phyloP scores from a whole-genome alignment of 140 eudicot genomes.

The Cichorium intybus region DNA sequence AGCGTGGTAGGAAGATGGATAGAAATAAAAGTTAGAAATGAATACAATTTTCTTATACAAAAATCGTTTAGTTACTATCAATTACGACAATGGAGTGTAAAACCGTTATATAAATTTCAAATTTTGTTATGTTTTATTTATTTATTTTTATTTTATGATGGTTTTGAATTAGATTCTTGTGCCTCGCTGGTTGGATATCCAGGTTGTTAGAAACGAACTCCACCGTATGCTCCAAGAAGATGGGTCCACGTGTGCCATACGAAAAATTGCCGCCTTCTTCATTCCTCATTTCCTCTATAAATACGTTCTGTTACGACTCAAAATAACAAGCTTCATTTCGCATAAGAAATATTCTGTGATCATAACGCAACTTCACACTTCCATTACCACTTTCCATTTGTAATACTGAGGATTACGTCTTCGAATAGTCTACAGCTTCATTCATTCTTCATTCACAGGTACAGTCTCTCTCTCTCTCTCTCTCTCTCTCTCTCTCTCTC shows the following conservation, averaged over 20 bases:
- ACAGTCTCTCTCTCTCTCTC: not conserved
- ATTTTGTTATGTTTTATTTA: too few relatives aligned
- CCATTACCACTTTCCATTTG: not conserved
- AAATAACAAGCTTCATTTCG: not conserved
- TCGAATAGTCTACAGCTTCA: conserved; percentile 7
- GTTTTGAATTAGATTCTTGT: too few relatives aligned
- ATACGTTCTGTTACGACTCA: conserved; percentile 2
- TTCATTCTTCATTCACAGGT: not conserved
- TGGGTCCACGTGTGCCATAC: conserved; percentile 9
- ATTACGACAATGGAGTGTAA: too few relatives aligned
- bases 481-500: not conserved
- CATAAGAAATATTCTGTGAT: not conserved
- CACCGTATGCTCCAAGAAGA: not conserved
- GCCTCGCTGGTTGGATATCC: not conserved
- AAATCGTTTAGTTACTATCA: too few relatives aligned
- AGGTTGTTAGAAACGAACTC: not conserved
- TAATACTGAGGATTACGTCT: not conserved
- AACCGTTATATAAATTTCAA: too few relatives aligned
- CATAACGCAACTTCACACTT: not conserved
- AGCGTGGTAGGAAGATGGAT: too few relatives aligned
- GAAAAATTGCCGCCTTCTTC: conserved; percentile 17
- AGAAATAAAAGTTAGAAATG: too few relatives aligned
- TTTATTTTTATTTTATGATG: too few relatives aligned
- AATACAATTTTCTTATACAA: too few relatives aligned
- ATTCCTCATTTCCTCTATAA: not conserved